A percentile compares a stretch with the other conserved stretches of the same genome.
These are phyloP conservation scores for Oxalis stricta DNA, from an alignment of 441 rosid species.

Conservation along the genomic window DNA sequence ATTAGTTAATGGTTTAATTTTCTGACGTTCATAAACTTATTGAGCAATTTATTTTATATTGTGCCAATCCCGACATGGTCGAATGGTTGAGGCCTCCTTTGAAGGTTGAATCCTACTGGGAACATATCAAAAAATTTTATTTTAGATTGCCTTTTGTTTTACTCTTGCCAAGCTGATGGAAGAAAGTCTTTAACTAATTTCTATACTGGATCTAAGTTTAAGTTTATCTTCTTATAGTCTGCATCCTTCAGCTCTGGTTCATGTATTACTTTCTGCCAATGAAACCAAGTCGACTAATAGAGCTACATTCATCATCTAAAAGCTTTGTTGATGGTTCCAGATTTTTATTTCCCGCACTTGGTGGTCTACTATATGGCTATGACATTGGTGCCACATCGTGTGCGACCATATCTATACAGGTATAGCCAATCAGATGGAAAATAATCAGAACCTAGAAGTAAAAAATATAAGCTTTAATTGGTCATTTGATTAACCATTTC, in stretches of 20 bases:
- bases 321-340: slow-evolving; percentile 30
- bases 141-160: not conserved
- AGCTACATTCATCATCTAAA: slow-evolving; percentile 4
- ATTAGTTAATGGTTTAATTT: too few species aligned
- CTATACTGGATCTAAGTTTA: not conserved
- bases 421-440: too few species aligned
- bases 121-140: too few species aligned
- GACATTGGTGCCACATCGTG: slow-evolving; percentile 95
- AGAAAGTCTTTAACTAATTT: not conserved
- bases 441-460: slow-evolving; percentile 8
- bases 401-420: slow-evolving; percentile 74
- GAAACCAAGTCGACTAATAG: slow-evolving; percentile 3
- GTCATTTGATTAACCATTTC: not conserved
- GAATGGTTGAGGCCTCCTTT: not conserved
- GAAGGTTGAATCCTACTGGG: not conserved
- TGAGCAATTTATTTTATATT: too few species aligned
- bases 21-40: too few species aligned
- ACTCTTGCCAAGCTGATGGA: not conserved
- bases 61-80: too few species aligned
- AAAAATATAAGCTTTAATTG: not conserved
- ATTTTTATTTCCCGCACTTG: slow-evolving; percentile 92
- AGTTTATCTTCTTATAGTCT: not conserved
- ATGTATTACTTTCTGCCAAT: not conserved
- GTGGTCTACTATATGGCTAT: slow-evolving; percentile 82
- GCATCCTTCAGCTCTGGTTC: not conserved